Percentiles rank a stretch among this genome's conserved stretches.
Conservation (phyloP, 768 basidiomycete genomes). For the Pleurotus citrinopileatus region DNA sequence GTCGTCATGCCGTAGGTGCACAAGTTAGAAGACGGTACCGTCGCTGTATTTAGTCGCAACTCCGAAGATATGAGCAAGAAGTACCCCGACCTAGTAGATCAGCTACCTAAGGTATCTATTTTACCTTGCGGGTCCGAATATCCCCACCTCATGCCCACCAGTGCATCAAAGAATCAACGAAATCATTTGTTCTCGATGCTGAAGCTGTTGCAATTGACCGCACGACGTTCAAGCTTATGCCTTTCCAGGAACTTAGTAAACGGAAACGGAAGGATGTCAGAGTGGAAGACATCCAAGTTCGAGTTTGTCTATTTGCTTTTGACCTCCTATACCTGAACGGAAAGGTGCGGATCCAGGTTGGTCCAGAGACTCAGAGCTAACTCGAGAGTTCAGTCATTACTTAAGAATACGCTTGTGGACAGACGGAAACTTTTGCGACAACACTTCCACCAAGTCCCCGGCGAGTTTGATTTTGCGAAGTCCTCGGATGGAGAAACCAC, state of each 20-base stretch:
- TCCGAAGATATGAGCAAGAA: conserved; percentile 99
- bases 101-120: conserved; percentile 71
- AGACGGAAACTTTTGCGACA: conserved; percentile 74
- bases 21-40: conserved; percentile 72
- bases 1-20: conserved; percentile 67
- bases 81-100: conserved; percentile 96
- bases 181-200: conserved; percentile 92
- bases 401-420: conserved; percentile 71
- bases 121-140: neutral
- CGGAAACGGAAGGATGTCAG: conserved; percentile 98
- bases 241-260: conserved; percentile 95
- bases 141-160: conserved; percentile 24
- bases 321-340: conserved; percentile 96
- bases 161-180: conserved; percentile 83
- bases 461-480: conserved; percentile 93
- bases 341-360: conserved; percentile 56
- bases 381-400: conserved; percentile 57
- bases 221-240: conserved; percentile 81
- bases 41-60: conserved; percentile 94
- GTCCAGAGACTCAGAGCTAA: neutral
- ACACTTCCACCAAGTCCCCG: conserved; percentile 78
- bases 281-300: conserved; percentile 95
- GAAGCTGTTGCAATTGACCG: conserved; percentile 97
- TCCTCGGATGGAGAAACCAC: conserved; percentile 85
- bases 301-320: conserved; percentile 95